Evolutionary conservation across 2,329 filamentous ascomycete genomes (phyloP).

Genomic region (Daldinia sp.): DNA sequence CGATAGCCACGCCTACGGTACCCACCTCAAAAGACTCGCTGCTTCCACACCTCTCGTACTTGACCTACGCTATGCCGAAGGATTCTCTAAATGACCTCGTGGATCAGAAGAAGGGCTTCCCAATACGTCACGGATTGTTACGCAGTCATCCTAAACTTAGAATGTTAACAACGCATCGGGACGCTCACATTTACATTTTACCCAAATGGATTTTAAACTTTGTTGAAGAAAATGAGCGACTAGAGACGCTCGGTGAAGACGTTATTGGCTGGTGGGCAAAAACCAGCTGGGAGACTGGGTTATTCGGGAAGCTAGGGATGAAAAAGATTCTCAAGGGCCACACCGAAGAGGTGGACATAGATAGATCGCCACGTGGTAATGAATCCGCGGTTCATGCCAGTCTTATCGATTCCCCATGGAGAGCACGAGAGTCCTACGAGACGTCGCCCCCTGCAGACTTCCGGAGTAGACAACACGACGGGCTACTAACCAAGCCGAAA

Average conservation of each 20-base stretch:
- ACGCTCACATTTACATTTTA: slow-evolving; percentile 94
- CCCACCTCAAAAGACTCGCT: slow-evolving; percentile 70
- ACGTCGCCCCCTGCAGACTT: slow-evolving; percentile 33
- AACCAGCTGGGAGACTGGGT: slow-evolving; percentile 84
- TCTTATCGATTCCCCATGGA: slow-evolving; percentile 30
- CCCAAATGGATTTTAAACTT: slow-evolving; percentile 91
- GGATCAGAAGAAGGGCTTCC: slow-evolving; percentile 76
- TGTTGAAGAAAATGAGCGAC: slow-evolving; percentile 77
- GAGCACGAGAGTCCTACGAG: slow-evolving; percentile 35
- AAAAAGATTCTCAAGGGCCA: slow-evolving; percentile 67
- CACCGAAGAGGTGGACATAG: slow-evolving; percentile 51
- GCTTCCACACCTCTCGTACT: slow-evolving; percentile 72
- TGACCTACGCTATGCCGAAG: slow-evolving; percentile 87
- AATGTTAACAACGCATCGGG: slow-evolving; percentile 84
- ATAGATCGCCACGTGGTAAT: slow-evolving; percentile 42
- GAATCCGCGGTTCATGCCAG: slow-evolving; percentile 25
- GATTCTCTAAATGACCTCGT: slow-evolving; percentile 86
- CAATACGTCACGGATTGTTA: slow-evolving; percentile 79
- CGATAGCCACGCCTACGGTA: slow-evolving; percentile 66
- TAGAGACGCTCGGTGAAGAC: slow-evolving; percentile 91
- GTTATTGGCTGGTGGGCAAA: slow-evolving; percentile 97
- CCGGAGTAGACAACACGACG: slow-evolving; percentile 38
- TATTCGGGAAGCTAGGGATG: slow-evolving; percentile 80
- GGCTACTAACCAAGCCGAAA: slow-evolving; percentile 40
- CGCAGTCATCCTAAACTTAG: slow-evolving; percentile 77